These are phyloP conservation scores for Annulohypoxylon nitens DNA, from an alignment of 495 filamentous ascomycete genomes.

Conservation along the genomic window DNA sequence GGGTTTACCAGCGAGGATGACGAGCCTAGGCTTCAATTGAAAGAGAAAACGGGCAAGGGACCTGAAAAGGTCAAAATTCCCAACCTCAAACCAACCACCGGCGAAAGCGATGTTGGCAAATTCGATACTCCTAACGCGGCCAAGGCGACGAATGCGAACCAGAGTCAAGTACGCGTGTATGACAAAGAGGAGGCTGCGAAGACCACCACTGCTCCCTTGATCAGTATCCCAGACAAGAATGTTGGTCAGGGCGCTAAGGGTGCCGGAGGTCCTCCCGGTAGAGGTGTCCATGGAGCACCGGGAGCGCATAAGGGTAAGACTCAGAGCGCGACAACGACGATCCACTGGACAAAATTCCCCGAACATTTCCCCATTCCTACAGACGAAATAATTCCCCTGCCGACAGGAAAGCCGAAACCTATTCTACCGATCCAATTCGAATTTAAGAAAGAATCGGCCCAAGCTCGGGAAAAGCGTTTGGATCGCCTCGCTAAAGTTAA, in stretches of 20 bases:
- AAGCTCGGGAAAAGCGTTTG: slow-evolving; percentile 71
- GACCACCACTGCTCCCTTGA: slow-evolving; percentile 48
- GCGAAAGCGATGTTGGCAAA: slow-evolving; percentile 33
- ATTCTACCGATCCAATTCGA: slow-evolving; percentile 82
- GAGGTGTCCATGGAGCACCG: slow-evolving; percentile 37
- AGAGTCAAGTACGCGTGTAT: slow-evolving; percentile 53
- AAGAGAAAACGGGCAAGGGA: slow-evolving; percentile 37
- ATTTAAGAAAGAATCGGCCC: slow-evolving; percentile 73
- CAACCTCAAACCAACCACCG: slow-evolving; percentile 52
- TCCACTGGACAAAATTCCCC: slow-evolving; percentile 77
- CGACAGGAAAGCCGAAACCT: slow-evolving; percentile 73
- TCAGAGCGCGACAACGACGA: slow-evolving; percentile 46
- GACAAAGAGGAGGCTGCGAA: slow-evolving; percentile 59
- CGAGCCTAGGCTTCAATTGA: slow-evolving; percentile 30
- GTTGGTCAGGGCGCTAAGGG: slow-evolving; percentile 50
- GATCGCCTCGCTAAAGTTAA: slow-evolving; percentile 77
- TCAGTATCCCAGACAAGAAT: slow-evolving; percentile 54
- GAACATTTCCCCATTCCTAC: slow-evolving; percentile 81
- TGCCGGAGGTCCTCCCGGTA: slow-evolving; percentile 19
- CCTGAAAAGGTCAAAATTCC: slow-evolving; percentile 52
- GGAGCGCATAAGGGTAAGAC: slow-evolving; percentile 29
- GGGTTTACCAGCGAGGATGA: slow-evolving; percentile 27
- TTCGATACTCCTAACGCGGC: slow-evolving; percentile 34
- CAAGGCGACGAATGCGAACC: slow-evolving; percentile 27
- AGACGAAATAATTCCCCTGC: slow-evolving; percentile 78